A percentile compares a stretch with the other conserved stretches of the same genome.
phyloP scores from a whole-genome alignment of 2,329 filamentous ascomycete species.

The Claviceps monticola region DNA sequence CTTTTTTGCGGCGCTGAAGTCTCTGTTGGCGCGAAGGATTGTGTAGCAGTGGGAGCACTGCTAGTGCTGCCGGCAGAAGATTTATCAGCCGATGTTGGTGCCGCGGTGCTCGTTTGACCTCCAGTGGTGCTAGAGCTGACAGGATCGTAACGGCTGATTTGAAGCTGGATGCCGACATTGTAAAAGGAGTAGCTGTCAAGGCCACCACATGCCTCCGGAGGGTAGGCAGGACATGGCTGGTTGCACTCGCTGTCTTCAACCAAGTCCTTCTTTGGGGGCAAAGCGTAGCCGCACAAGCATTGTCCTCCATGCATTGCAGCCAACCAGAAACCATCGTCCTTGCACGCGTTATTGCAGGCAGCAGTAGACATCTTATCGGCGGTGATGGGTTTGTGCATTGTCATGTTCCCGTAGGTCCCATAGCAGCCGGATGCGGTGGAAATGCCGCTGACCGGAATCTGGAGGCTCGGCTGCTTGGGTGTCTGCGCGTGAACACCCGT shows the following conservation, averaged over 20 bases:
- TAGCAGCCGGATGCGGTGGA: conserved; percentile 39
- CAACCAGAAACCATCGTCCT: conserved; percentile 34
- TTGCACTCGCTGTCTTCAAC: conserved; percentile 48
- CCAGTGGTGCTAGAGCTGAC: conserved; percentile 13
- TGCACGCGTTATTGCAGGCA: conserved; percentile 27
- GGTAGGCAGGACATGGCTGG: conserved; percentile 50
- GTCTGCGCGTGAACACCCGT: conserved; percentile 11
- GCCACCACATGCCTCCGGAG: conserved; percentile 43
- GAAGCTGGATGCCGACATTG: conserved; percentile 34
- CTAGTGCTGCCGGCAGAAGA: conserved; percentile 7
- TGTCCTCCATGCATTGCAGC: conserved; percentile 47
- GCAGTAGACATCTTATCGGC: conserved; percentile 21
- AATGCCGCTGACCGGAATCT: conserved; percentile 21
- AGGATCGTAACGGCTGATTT: conserved; percentile 16
- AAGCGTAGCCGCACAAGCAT: conserved; percentile 60
- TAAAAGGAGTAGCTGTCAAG: conserved; percentile 28
- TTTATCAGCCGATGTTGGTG: conserved; percentile 10
- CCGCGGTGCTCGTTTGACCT: neutral
- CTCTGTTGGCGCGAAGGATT: conserved; percentile 9
- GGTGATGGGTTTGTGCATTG: conserved; percentile 10
- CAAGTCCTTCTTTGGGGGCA: conserved; percentile 45
- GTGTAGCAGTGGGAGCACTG: conserved; percentile 7
- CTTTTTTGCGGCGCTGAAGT: conserved; percentile 14
- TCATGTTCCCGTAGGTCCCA: conserved; percentile 27
- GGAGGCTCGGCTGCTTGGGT: conserved; percentile 21